Base-by-base conservation (phyloP, 352 stramenopile species). In the Phytopythium sindhum region DNA sequence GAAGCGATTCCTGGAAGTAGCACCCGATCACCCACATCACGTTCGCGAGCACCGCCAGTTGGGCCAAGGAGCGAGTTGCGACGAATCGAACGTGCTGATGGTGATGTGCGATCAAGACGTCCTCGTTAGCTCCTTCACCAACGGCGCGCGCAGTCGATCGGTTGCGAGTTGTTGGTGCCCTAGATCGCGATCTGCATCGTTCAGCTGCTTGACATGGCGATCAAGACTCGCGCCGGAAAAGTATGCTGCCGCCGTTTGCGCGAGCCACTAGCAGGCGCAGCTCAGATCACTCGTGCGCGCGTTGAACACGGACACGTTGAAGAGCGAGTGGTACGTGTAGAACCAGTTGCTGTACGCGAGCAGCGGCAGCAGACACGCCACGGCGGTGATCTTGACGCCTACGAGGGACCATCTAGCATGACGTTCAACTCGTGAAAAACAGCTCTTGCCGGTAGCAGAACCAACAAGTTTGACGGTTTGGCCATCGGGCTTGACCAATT, bases 311-410 rank as follows among this genome's bases (percentile, higher is more conserved):
- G 65, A 33, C 28, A 73, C 61, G 66, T 88, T 88, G 70, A 66
- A 85, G 59, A 81, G 78, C 53, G 78, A 63, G 58, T 88, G 77
- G 61, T 88, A 88, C 39, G 70, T 81, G 69, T 88, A 88, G 60
- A 88, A 88, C 74, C 75, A 88, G 64, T 88, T 88, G 67, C 65
- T 78, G 73, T 86, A 88, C 9, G 61, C 64, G 56, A 85, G 84
- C n/a, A 84, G 67, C 24, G 76, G 79, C 10, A 86, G 57, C 44
- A 88, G 53, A 26, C 6, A 29, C 8, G 8, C 21, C 21, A 51
- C 44, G 44, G 44, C 44, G 9, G 44, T 10, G n/a, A 51, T 29
- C 44, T 29, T 51, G 7, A 21, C 19, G 12, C 1, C 44, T n/a
- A 5, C n/a, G 8, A 51, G n/a, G 2, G 21, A 29, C 9, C 19